Evolutionary conservation across 331 rosid genomes (phyloP).

Genomic region (Cydonia oblonga): DNA sequence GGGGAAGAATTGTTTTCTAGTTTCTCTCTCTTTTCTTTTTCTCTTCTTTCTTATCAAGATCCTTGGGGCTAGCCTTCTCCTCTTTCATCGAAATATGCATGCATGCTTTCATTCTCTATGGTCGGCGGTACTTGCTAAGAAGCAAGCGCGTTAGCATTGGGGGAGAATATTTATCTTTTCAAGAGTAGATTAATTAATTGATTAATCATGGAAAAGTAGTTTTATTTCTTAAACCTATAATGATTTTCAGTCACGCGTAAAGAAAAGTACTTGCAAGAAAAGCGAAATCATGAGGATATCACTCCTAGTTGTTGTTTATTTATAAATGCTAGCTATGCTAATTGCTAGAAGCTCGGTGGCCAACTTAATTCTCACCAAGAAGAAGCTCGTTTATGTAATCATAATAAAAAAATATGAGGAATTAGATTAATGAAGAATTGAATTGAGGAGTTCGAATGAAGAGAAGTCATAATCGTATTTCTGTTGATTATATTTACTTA

Average conservation of each 20-base stretch:
- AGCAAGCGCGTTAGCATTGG: conserved; percentile 17
- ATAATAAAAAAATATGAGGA: too few relatives aligned
- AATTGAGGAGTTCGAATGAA: too few relatives aligned
- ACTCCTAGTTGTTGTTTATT: conserved; percentile 15
- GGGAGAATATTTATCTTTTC: background rate
- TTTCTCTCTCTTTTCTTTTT: background rate
- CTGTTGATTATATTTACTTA: fast-evolving
- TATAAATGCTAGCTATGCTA: conserved; percentile 7
- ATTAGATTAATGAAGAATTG: too few relatives aligned
- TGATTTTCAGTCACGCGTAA: conserved; percentile 44
- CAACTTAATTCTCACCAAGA: conserved; percentile 13
- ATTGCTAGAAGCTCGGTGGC: too few relatives aligned
- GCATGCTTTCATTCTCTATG: conserved; percentile 7
- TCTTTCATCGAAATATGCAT: conserved; percentile 15
- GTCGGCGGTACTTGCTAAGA: conserved; percentile 32
- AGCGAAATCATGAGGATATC: conserved; percentile 20
- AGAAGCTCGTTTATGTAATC: too few relatives aligned
- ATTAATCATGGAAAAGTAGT: background rate
- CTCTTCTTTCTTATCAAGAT: background rate
- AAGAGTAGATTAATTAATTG: background rate
- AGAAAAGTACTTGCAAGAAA: conserved; percentile 21
- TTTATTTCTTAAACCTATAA: conserved; percentile 17
- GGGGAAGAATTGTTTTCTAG: conserved; percentile 13
- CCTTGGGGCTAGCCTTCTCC: background rate
- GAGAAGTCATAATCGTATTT: too few relatives aligned